Evolutionary conservation across 441 rosid genomes (phyloP), one percentile per base, ranked within the genome.

Genomic region (Cnidoscolus chayamansa): DNA sequence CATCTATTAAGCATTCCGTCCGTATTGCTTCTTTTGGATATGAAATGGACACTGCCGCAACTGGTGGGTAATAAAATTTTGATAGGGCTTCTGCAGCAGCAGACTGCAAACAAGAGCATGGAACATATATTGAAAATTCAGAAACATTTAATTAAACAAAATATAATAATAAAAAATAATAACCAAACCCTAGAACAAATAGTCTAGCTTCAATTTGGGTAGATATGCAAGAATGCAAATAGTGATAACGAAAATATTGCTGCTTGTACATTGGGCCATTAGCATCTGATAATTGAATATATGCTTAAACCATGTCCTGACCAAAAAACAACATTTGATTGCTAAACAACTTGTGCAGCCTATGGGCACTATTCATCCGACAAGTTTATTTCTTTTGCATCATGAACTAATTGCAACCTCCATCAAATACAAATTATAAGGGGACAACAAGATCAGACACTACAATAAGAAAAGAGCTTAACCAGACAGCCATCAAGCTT

Each of bases 51-150:
- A 91, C 99, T 60, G 97, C 95, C 37, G 99, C 98, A 43, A 95
- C 98, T 35, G 99, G 97, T 19, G 97, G 99, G 78, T 95, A 93
- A 78, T 88, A 87, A 72, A 95, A 88, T 79, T 93, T 84, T 51
- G 97, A 88, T 49, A 95, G 78, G n/a, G 93, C 90, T 70, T 83
- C 90, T 31, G 97, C 97, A 53, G 97, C 94, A 67, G 85, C 78
- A 57, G 79, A 86, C 99, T 95, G 83, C 16, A 47, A 56, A 66
- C 32, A 74, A 25, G 65, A 63, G 71, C 40, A 72, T 6, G 49
- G 10, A 43, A 53, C 30, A 77, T 10, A 74, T 49, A 65, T 15
- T 12, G 31, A 9, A 43, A 11, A 40, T 57, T 64, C 10, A 48
- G 56, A 25, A 65, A 67, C 32, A 49, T 32, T 20, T n/a, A 17